A percentile compares a stretch with the other conserved stretches of the same genome.
Conservation (phyloP, 2,329 filamentous ascomycete species). For the Septoria linicola region DNA sequence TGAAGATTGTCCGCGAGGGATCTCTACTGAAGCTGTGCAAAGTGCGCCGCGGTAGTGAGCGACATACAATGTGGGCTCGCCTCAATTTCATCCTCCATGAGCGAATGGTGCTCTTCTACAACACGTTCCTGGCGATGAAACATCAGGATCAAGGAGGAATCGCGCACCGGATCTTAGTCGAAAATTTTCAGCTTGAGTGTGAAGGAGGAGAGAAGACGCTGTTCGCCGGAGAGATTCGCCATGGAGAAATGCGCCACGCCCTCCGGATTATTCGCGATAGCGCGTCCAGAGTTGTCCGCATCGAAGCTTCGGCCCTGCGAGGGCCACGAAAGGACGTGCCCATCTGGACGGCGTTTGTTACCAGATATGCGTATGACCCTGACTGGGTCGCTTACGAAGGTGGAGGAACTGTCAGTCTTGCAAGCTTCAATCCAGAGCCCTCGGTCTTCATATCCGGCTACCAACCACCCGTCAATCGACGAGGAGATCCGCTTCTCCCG, state of each 20-base stretch:
- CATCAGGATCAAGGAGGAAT: conserved; percentile 50
- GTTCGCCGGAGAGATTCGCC: conserved; percentile 54
- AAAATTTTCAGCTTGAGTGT: conserved; percentile 50
- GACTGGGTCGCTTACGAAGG: conserved; percentile 50
- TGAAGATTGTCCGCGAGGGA: conserved; percentile 44
- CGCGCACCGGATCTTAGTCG: conserved; percentile 40
- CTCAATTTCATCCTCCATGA: conserved; percentile 57
- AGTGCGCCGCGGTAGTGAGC: conserved; percentile 20
- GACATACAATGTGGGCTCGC: conserved; percentile 50
- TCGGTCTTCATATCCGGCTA: conserved; percentile 56
- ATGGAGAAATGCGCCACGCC: conserved; percentile 54
- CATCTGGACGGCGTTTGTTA: conserved; percentile 61
- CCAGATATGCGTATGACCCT: conserved; percentile 43
- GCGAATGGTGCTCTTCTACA: conserved; percentile 59
- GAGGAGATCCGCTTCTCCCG: conserved; percentile 30
- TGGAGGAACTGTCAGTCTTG: conserved; percentile 37
- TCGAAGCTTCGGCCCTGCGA: conserved; percentile 56
- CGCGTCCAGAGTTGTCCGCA: conserved; percentile 52
- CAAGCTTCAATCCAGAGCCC: conserved; percentile 50
- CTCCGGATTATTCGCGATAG: conserved; percentile 56
- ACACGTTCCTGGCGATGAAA: conserved; percentile 58
- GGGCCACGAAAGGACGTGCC: conserved; percentile 56
- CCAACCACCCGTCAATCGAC: conserved; percentile 36
- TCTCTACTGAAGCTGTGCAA: conserved; percentile 43
- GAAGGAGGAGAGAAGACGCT: conserved; percentile 44